Evolutionary conservation across 2,329 filamentous ascomycete species (phyloP), one percentile per base, ranked within the genome.

Genomic region (Colletotrichum sp.): DNA sequence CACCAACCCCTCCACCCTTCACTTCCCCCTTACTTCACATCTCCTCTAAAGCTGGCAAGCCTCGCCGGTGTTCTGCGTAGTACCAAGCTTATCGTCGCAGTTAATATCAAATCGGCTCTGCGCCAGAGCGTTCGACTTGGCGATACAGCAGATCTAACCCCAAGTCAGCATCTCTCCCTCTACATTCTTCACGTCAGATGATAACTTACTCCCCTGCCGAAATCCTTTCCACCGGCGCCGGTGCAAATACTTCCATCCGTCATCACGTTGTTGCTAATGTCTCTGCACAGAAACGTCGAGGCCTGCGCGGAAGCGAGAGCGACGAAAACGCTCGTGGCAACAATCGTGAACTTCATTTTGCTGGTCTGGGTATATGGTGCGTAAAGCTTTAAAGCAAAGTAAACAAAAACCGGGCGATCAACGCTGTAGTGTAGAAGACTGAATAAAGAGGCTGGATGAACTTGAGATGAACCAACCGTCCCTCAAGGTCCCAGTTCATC

Each of bases 61-160:
- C 36, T 74, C 61, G 4, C 61, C 61, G 16, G 67, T 74, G 26
- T 43, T 18, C 68, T 74, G 61, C 1, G 30, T 24, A 5, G 67
- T 71, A 3, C 72, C 72, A 6, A 71, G 18, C 61, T 66, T 71
- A 18, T 71, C 72, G 5, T 74, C 67, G 15, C 72, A 74, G 16
- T 52, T 61, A 7, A 71, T 74, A 7, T 71, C 72, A 16, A 66
- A 71, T 4, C 10, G 62, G 10, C 67, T 26, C 48, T 28, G 34
- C 6, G 30, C 52, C 7, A 36, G 18, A 9, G 72, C 67, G 28
- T 74, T 38, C 34, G 67, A 71, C 52, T 56, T 16, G 1, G 28
- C 72, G 16, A 66, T 30, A 38, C 72, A 74, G 28, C 72, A 74
- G 2, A 71, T 71, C 67, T 65, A 34, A 4, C 3, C 55, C 1